Evolutionary conservation across 176 grass and related monocot genomes (phyloP), one percentile per base, ranked within the genome.

Genomic region (Phyllostachys edulis): DNA sequence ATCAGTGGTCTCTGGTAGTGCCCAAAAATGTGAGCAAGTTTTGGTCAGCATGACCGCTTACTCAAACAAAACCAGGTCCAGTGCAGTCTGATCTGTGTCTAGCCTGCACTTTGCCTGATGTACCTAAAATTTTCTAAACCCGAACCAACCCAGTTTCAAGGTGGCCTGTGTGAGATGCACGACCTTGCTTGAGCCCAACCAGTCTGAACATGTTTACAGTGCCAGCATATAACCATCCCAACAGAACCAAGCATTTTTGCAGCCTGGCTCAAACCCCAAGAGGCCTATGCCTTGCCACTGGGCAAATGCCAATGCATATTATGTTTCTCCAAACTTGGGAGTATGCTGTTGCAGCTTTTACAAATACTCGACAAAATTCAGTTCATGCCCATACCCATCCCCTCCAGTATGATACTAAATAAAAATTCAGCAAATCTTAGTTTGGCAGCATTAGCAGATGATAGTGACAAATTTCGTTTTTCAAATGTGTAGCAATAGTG

Each of bases 401-500:
- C 18, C 3, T 80, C 46, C 32, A 55, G 21, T 67, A 27, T 40
- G 78, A 68, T 68, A 56, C 32, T 7, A n/a, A 4, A 17, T 1
- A 84, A 37, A 3, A 6, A 6, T 87, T 68, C 3, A 7, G 26
- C 4, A 51, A n/a, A 55, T 57, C 34, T 65, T 50, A 65, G 7
- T 44, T 61, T 84, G 13, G 49, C 17, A 54, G 40, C 45, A 72
- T 24, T 66, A 62, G 18, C 65, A 45, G 12, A 55, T 11, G 50
- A 82, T 44, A n/a, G 51, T 20, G 12, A 77, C 26, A 62, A 29
- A 78, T 73, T 46, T 18, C 5, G 73, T 47, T 51, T 80, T 73
- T 51, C 69, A 36, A 44, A 73, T 39, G 9, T 27, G 16, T 50
- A 46, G 55, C 27, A 42, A 69, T 47, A 44, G 52, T 71, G 46